phyloP scores from a whole-genome alignment of 2,329 filamentous ascomycete species.

The Venturia asperata region DNA sequence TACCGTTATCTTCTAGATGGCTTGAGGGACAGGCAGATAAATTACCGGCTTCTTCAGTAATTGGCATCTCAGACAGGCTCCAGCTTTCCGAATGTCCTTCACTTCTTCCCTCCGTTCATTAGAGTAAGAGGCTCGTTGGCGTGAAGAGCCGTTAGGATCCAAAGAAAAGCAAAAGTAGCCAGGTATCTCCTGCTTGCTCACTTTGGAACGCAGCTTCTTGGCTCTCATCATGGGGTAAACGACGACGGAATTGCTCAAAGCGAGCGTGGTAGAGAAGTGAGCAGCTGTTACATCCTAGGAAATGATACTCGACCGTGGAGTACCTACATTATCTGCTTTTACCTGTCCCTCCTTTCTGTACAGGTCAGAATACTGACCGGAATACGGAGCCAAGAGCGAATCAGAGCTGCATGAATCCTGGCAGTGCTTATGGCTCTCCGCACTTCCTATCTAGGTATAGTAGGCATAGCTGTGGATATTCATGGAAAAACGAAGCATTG shows the following conservation, averaged over 20 bases:
- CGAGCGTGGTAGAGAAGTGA: background rate
- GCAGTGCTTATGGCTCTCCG: constrained; percentile 13
- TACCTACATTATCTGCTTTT: background rate
- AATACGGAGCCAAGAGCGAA: background rate
- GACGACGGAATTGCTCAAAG: background rate
- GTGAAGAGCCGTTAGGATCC: background rate
- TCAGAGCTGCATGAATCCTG: background rate
- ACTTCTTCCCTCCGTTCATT: constrained; percentile 7
- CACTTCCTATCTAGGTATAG: background rate
- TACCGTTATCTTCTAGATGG: too few relatives aligned
- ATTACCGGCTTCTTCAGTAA: constrained; percentile 10
- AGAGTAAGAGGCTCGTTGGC: constrained; percentile 3
- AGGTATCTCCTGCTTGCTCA: background rate
- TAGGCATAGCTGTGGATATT: background rate
- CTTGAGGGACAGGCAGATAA: too few relatives aligned
- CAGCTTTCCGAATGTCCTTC: constrained; percentile 8
- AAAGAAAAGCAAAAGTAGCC: constrained; percentile 14
- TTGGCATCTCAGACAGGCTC: constrained; percentile 15
- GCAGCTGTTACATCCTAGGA: background rate
- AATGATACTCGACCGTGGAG: background rate
- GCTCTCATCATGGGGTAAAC: background rate
- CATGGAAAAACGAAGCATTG: background rate
- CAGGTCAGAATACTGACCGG: background rate
- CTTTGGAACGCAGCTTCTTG: background rate
- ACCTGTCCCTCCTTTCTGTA: background rate